Percentiles rank a stretch among this genome's conserved stretches.
These are phyloP conservation scores for Candida endomychidarum DNA, from an alignment of 805 yeast species.

Conservation along the genomic window DNA sequence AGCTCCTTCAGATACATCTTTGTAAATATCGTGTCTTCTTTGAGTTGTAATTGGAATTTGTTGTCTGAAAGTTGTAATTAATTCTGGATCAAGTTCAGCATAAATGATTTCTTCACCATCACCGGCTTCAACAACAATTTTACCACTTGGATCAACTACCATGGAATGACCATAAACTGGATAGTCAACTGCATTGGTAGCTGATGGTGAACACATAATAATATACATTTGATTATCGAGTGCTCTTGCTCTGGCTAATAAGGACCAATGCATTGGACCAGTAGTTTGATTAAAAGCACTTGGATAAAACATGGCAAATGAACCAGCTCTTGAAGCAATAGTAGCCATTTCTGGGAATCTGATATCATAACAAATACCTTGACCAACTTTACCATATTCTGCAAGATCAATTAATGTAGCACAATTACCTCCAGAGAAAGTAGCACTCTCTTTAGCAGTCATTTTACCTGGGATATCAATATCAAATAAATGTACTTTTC, in stretches of 20 bases:
- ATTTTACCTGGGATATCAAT: conserved; percentile 79
- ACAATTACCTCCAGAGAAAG: conserved; percentile 68
- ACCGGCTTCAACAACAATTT: conserved; percentile 67
- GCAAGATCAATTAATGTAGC: conserved; percentile 67
- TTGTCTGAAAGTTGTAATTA: conserved; percentile 55
- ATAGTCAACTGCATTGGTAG: conserved; percentile 57
- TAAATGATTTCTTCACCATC: conserved; percentile 74
- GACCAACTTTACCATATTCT: conserved; percentile 62
- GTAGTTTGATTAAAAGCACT: conserved; percentile 77
- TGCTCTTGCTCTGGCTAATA: conserved; percentile 64
- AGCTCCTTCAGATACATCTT: conserved; percentile 29
- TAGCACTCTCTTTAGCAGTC: conserved; percentile 72
- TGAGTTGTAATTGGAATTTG: conserved; percentile 71
- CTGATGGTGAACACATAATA: conserved; percentile 77
- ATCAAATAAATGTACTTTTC: conserved; percentile 89
- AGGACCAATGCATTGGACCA: conserved; percentile 74
- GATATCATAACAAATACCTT: conserved; percentile 74
- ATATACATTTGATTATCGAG: conserved; percentile 68
- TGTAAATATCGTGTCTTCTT: conserved; percentile 67
- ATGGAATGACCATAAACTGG: conserved; percentile 69
- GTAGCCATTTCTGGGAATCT: conserved; percentile 71
- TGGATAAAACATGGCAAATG: conserved; percentile 70
- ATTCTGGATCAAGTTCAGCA: conserved; percentile 68
- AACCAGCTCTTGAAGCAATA: conserved; percentile 55
- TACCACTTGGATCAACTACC: conserved; percentile 63